Evolutionary conservation across 2,329 filamentous ascomycete species (phyloP), one percentile per base, ranked within the genome.

Genomic region (Pestalotiopsis sp.): DNA sequence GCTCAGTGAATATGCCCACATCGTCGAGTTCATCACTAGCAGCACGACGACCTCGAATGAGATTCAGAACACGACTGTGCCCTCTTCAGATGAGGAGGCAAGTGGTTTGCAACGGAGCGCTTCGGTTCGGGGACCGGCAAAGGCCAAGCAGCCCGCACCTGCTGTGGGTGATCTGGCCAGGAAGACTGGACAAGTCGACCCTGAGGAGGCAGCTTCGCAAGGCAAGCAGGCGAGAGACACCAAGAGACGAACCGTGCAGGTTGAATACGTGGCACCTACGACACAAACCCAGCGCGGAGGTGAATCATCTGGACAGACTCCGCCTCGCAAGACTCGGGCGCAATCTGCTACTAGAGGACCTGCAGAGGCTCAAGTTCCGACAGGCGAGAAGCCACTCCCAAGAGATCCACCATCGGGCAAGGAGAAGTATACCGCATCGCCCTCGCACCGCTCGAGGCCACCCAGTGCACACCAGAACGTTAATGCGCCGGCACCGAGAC

Each of bases 21-120:
- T 98, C 63, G 95, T 99, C 63, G 94, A 95, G 76, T 95, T 98
- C 79, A 98, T 99, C 77, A 98, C 96, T 25, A 98, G 96, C 81
- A 95, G 92, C 77, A 97, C 94, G 4, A 98, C 95, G 9, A 94
- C 92, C 66, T 90, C 94, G 12, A 90, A 89, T 64, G 95, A 98
- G 75, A 95, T 97, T 74, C 91, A 94, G 73, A 93, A 94, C 74
- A 91, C 93, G 2, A 92, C 93, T 1, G 88, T 93, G 11, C 85
- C 89, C 25, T 78, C 83, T 0, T 84, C 87, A 41, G 88, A 90
- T 20, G 88, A 95, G 69, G 83, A 84, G 2, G 6, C 52, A 5
- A 88, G 90, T 0, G 80, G 86, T 68, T 86, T 97, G 61, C 90
- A 89, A n/a, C 90, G 95, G 75, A 98, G 95, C 80, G 92, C 94